Evolutionary conservation across 441 rosid genomes (phyloP).

Genomic region (Brassica hybrid): DNA sequence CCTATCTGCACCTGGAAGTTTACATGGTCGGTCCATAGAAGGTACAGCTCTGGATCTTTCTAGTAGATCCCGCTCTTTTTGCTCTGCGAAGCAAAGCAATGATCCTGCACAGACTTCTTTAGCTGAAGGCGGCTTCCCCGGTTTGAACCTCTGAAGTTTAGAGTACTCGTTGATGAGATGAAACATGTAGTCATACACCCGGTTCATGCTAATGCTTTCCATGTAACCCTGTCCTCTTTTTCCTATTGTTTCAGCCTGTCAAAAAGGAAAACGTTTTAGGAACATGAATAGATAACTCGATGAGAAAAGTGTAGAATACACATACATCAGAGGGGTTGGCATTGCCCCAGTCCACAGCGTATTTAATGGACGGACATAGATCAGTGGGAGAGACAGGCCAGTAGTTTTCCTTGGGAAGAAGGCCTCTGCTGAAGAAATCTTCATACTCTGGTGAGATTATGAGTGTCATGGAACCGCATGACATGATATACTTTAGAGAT

Average conservation of each 20-base stretch:
- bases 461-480: conserved; percentile 85
- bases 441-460: conserved; percentile 80
- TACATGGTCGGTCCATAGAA: conserved; percentile 58
- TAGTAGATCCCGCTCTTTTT: conserved; percentile 55
- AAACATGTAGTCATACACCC: conserved; percentile 85
- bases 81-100: conserved; percentile 75
- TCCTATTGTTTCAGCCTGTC: conserved; percentile 79
- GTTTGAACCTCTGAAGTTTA: conserved; percentile 76
- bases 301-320: conserved; percentile 11
- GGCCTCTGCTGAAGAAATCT: conserved; percentile 90
- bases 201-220: conserved; percentile 72
- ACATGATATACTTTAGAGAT: conserved; percentile 83
- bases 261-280: background rate
- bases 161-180: conserved; percentile 78
- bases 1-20: conserved; percentile 48
- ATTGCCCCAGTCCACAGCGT: conserved; percentile 90
- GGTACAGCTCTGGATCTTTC: conserved; percentile 53
- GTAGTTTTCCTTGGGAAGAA: conserved; percentile 67
- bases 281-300: background rate
- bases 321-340: conserved; percentile 66
- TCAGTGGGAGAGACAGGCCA: conserved; percentile 77
- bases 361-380: conserved; percentile 71
- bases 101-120: conserved; percentile 69
- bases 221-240: conserved; percentile 75
- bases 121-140: conserved; percentile 68